These are phyloP conservation scores for Xylaria hypoxylon DNA, from an alignment of 2,329 filamentous ascomycete genomes.

Conservation along the genomic window DNA sequence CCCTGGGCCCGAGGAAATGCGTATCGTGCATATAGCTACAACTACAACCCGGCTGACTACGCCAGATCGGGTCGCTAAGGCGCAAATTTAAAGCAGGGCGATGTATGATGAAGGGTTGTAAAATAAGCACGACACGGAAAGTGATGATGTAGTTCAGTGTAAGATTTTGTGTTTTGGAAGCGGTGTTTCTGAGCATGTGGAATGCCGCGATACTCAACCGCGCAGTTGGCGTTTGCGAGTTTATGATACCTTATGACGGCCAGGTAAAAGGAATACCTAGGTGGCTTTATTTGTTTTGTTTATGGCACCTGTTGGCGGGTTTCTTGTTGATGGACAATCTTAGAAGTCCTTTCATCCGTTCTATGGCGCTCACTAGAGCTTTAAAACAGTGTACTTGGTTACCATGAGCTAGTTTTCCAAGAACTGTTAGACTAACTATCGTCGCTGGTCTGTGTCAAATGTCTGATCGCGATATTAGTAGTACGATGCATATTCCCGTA, in stretches of 20 bases:
- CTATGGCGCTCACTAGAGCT: not conserved
- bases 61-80: constrained; percentile 43
- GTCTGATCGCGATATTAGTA: not conserved
- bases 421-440: not conserved
- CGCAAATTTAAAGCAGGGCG: not conserved
- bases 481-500: not conserved
- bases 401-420: not conserved
- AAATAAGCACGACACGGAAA: not conserved
- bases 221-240: constrained; percentile 23
- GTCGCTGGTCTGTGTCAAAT: not conserved
- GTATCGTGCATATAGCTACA: constrained; percentile 44
- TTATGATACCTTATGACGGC: constrained; percentile 13
- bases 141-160: not conserved
- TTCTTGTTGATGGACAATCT: not conserved
- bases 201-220: constrained; percentile 22
- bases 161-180: too few relatives aligned
- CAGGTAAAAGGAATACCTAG: not conserved
- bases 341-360: not conserved
- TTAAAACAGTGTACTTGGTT: not conserved
- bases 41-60: constrained; percentile 58
- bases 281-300: constrained; percentile 5
- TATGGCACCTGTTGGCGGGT: not conserved
- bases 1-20: not conserved
- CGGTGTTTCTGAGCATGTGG: not conserved
- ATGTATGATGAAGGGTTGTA: constrained; percentile 28